phyloP scores from a whole-genome alignment of 179 eudicot species.

The Beta corolliflora region DNA sequence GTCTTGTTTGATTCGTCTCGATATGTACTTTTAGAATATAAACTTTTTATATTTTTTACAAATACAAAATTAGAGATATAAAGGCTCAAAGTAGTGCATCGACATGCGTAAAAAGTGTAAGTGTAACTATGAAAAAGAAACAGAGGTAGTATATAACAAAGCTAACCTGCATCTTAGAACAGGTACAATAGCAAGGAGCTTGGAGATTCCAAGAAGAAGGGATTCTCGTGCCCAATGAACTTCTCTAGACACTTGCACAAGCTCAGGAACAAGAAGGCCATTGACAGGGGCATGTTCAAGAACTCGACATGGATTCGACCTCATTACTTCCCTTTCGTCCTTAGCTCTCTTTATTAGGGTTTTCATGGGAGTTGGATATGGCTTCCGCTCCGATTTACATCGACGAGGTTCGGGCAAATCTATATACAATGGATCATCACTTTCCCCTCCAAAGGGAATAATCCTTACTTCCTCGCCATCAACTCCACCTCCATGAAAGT shows the following conservation, averaged over 20 bases:
- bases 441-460: conserved; percentile 41
- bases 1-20: too few relatives aligned
- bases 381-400: conserved; percentile 58
- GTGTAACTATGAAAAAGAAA: too few relatives aligned
- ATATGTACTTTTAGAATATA: too few relatives aligned
- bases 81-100: too few relatives aligned
- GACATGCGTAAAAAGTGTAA: too few relatives aligned
- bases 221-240: conserved; percentile 54
- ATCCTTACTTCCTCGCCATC: conserved; percentile 16
- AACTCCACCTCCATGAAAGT: conserved; percentile 18
- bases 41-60: too few relatives aligned
- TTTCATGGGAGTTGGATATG: conserved; percentile 60
- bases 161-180: conserved; percentile 56
- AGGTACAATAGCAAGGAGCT: conserved; percentile 43
- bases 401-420: conserved; percentile 52
- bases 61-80: too few relatives aligned
- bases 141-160: not conserved
- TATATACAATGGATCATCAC: conserved; percentile 40
- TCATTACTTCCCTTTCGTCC: conserved; percentile 50
- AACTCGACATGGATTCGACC: conserved; percentile 49
- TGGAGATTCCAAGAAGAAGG: conserved; percentile 46
- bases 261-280: conserved; percentile 62
- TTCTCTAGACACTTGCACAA: conserved; percentile 48
- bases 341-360: conserved; percentile 54
- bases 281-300: conserved; percentile 61